Conservation (phyloP, 2,329 filamentous ascomycete species). For the Diaporthe vaccinii region DNA sequence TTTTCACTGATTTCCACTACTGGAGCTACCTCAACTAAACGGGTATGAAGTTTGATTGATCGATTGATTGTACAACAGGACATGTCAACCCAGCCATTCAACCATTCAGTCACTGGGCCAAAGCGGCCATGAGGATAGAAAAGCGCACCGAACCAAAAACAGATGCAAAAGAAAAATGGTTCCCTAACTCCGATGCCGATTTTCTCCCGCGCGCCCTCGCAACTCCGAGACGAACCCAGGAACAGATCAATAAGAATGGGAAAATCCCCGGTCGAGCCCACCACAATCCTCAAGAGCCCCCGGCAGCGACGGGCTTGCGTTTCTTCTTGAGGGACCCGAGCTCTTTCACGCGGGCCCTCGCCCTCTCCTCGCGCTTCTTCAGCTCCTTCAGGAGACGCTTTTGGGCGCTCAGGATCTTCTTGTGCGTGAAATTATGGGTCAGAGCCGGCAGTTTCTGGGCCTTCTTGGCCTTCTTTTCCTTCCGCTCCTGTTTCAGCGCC, state of each 20-base stretch:
- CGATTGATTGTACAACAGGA: constrained; percentile 24
- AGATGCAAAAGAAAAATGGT: background rate
- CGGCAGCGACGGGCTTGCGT: background rate
- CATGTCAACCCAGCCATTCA: constrained; percentile 1
- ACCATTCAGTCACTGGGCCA: background rate
- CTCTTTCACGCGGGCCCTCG: background rate
- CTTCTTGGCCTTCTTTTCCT: constrained; percentile 1
- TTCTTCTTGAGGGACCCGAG: background rate
- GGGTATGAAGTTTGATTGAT: constrained; percentile 24
- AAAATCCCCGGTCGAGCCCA: background rate
- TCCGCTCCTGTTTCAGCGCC: background rate
- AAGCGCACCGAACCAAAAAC: background rate
- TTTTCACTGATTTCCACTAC: background rate
- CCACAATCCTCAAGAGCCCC: constrained; percentile 6
- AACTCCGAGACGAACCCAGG: constrained; percentile 38
- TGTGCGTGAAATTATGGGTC: background rate
- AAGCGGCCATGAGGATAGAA: background rate
- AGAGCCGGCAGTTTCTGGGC: background rate
- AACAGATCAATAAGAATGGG: constrained; percentile 29
- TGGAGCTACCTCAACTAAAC: constrained; percentile 5
- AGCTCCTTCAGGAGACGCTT: constrained; percentile 10
- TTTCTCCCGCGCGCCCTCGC: constrained; percentile 32
- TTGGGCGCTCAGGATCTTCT: constrained; percentile 22
- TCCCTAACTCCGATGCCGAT: constrained; percentile 41
- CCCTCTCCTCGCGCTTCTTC: constrained; percentile 15